Evolutionary conservation across 257 asterid species (phyloP).

Genomic region (Coffea canephora): DNA sequence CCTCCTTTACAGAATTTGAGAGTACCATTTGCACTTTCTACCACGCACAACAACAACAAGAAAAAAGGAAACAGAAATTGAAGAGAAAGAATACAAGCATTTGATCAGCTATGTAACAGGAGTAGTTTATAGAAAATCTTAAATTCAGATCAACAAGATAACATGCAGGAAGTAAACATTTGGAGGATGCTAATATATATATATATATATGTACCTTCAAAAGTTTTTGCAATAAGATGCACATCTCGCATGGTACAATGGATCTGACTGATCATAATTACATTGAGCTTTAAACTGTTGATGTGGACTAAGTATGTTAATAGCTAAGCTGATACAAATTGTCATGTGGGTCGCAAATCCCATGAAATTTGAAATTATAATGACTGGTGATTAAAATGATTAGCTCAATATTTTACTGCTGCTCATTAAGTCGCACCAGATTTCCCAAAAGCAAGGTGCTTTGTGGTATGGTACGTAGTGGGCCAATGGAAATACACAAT

Average conservation of each 20-base stretch:
- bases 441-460: slow-evolving; percentile 20
- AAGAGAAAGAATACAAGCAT: neutral
- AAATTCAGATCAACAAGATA: no score
- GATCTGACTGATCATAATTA: neutral
- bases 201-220: no score
- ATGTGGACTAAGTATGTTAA: slow-evolving; percentile 4
- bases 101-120: neutral
- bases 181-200: neutral
- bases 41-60: neutral
- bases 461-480: slow-evolving; percentile 7
- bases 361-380: slow-evolving; percentile 45
- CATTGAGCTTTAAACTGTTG: slow-evolving; percentile 19
- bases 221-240: neutral
- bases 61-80: no score
- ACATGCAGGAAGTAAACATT: neutral
- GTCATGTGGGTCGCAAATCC: slow-evolving; percentile 53
- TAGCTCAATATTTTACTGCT: slow-evolving; percentile 35
- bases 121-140: no score
- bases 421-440: slow-evolving; percentile 19
- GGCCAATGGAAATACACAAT: slow-evolving; percentile 23
- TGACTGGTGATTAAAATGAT: slow-evolving; percentile 55
- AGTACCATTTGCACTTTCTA: neutral
- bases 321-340: slow-evolving; percentile 16
- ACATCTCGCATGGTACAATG: neutral
- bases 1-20: neutral